Evolutionary conservation across 768 basidiomycete species (phyloP).

Genomic region (Suillus plorans): DNA sequence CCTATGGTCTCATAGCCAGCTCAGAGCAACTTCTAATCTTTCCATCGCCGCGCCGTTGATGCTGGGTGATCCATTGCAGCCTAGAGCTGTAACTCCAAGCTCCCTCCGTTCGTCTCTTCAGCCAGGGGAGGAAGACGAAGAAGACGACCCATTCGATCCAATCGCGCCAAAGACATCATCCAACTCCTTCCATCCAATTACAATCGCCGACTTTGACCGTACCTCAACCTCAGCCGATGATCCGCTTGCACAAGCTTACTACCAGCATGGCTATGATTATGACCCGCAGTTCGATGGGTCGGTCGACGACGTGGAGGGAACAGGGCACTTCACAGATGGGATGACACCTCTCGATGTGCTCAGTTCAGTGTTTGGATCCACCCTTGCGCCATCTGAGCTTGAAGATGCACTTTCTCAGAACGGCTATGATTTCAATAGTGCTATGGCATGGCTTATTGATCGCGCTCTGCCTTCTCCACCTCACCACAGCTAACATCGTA

Average conservation of each 20-base stretch:
- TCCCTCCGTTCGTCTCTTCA: constrained; percentile 66
- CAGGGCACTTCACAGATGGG: constrained; percentile 74
- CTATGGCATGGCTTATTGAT: constrained; percentile 94
- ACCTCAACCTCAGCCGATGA: constrained; percentile 55
- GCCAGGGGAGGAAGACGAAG: constrained; percentile 62
- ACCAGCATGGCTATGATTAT: constrained; percentile 29
- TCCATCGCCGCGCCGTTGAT: constrained; percentile 90
- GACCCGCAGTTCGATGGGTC: constrained; percentile 32
- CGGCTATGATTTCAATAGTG: constrained; percentile 92
- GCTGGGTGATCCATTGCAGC: constrained; percentile 56
- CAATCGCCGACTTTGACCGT: constrained; percentile 63
- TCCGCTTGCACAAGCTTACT: constrained; percentile 33
- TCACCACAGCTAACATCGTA: constrained; percentile 37
- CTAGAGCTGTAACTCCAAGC: constrained; percentile 66
- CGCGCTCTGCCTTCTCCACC: constrained; percentile 53
- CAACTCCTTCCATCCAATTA: constrained; percentile 61
- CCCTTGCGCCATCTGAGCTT: constrained; percentile 85
- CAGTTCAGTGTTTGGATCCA: constrained; percentile 88
- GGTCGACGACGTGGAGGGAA: constrained; percentile 48
- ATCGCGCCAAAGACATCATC: constrained; percentile 49
- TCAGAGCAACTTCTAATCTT: constrained; percentile 75
- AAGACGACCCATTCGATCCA: constrained; percentile 84
- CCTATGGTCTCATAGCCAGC: constrained; percentile 76
- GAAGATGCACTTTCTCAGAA: constrained; percentile 89
- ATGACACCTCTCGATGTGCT: constrained; percentile 99